Conservation (phyloP, 2,329 filamentous ascomycete species). For the Fusarium sp. region DNA sequence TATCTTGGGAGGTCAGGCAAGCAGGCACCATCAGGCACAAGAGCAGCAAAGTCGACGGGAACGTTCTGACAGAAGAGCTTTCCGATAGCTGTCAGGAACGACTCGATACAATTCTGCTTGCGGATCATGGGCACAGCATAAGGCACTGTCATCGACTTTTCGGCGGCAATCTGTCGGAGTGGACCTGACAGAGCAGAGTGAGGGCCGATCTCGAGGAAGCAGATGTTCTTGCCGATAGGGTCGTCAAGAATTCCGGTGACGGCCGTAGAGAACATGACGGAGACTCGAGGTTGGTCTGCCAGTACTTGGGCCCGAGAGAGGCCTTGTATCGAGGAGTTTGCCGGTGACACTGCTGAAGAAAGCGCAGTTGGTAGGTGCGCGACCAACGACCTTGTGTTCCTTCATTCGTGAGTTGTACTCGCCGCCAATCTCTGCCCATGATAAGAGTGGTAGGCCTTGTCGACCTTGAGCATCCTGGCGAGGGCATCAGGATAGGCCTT, state of each 20-base stretch:
- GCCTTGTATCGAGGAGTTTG: conserved; percentile 33
- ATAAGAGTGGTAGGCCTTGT: conserved; percentile 58
- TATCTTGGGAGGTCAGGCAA: conserved; percentile 51
- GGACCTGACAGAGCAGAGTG: conserved; percentile 43
- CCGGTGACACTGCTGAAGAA: conserved; percentile 49
- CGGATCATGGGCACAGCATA: conserved; percentile 31
- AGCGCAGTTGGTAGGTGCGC: not conserved
- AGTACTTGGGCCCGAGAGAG: conserved; percentile 40
- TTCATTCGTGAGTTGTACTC: conserved; percentile 37
- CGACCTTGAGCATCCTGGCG: conserved; percentile 50
- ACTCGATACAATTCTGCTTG: conserved; percentile 19
- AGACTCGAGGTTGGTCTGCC: conserved; percentile 47
- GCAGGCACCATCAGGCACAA: conserved; percentile 5
- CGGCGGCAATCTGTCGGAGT: conserved; percentile 38
- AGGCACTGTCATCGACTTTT: not conserved
- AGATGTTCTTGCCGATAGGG: not conserved
- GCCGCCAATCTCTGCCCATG: conserved; percentile 46
- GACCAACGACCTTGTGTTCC: conserved; percentile 18
- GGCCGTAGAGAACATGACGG: conserved; percentile 42
- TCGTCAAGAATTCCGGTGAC: conserved; percentile 15
- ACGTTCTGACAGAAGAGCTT: conserved; percentile 27
- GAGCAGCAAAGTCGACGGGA: conserved; percentile 19
- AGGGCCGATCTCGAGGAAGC: conserved; percentile 45
- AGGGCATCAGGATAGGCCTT: conserved; percentile 45
- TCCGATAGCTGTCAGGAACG: conserved; percentile 43